Evolutionary conservation across 331 rosid species (phyloP), one percentile per base, ranked within the genome.

Genomic region (Rosa hybrid): DNA sequence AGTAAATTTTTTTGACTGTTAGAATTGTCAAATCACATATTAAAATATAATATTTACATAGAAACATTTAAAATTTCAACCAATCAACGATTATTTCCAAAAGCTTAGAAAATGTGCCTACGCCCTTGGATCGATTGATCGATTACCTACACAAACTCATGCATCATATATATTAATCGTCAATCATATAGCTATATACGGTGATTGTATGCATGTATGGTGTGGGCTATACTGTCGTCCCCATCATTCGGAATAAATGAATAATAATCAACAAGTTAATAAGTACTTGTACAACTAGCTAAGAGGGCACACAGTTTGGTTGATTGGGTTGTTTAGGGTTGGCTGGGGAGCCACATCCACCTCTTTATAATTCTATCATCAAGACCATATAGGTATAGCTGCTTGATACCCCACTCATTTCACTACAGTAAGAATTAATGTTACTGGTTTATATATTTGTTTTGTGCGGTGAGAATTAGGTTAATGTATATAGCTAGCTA

Each of bases 141-240:
- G 38, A 60, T 60, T 4, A 60, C 20, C 9, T 63, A 27, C 44
- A 63, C 10, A 63, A 63, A 18, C 41, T 18, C 39, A 23, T 39
- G 18, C 20, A 4, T 18, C 69, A 30, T 46, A 18, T 27, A 8
- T 16, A 77, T 79, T 51, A 57, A 71, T 72, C 13, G 50, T 74
- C 78, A 51, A 44, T 75, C 72, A 42, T 64, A 51, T 71, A 8
- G 60, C 23, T 27, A 57, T 21, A 2, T 57, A 34, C 0, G 3
- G 39, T n/a, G 80, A 57, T 75, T 75, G 39, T 67, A 39, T 59
- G 65, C 41, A 63, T 12, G 41, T 48, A 25, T 65, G 45, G 65
- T 9, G 65, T 63, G 81, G 81, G 64, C 64, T 68, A 51, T 56
- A 62, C 27, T 45, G 71, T 45, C 59, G 67, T 63, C 68, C 59